Base-by-base conservation (phyloP, 2,329 filamentous ascomycete genomes). In the Cercospora sesami region DNA sequence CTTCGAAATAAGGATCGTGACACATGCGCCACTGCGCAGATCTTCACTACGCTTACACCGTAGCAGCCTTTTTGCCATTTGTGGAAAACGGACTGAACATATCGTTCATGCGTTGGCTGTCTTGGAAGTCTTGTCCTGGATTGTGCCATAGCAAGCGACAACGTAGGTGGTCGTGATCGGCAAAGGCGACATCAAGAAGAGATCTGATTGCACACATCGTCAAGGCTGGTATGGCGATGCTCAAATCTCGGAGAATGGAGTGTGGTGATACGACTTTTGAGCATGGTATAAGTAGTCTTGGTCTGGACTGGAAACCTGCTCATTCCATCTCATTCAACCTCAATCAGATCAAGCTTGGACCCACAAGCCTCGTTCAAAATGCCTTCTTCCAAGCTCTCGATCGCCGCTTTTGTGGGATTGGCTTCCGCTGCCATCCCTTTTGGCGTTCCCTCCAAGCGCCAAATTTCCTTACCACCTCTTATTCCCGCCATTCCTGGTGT, bases 401-500 rank as follows among this genome's bases (percentile, higher is more conserved):
- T 63, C 48, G 64, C 55, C n/a, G 59, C 57, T 33, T 28, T 63
- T 28, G 60, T 42, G n/a, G 33, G 28, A 18, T 21, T 67, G 67
- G 66, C 51, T 39, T 63, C 21, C 64, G 69, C 39, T 61, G 65
- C 65, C 58, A 26, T 53, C 33, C 64, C 69, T 30, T 18, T 55
- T 26, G 42, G 30, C 23, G 28, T 53, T 8, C 45, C n/a, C 23
- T 45, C 8, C 61, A 67, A 63, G 55, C 30, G 60, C 51, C 68
- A 51, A 42, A 60, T 61, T 6, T 71, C 68, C 5, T 59, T 71
- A 16, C 63, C 59, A 42, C 85, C 86, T 59, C 79, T 88, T 36
- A 87, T 89, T 69, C 87, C 87, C 1, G 77, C 78, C 10, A 87
- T 88, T 68, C 86, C 86, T 0, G 86, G 86, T 28, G 83, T 89